Base-by-base conservation (phyloP, 352 stramenopile species). In the Phytophthora capsici region DNA sequence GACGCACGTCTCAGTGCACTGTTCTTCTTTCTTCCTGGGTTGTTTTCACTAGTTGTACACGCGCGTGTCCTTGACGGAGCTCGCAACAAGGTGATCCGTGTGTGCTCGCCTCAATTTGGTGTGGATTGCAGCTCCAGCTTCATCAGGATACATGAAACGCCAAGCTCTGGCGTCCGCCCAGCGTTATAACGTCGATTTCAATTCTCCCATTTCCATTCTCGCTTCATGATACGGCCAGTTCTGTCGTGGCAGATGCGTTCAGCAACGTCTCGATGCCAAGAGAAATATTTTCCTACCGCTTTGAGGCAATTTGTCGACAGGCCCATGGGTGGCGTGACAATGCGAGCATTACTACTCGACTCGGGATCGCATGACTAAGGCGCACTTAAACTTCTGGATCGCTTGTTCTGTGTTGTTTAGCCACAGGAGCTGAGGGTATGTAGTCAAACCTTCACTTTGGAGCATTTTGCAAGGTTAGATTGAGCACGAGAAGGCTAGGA, bases 231-330 rank as follows among this genome's bases (percentile, higher is more conserved):
- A 50, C 43, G 23, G 23, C 43, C 20, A 38, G 23, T 28, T 9
- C 14, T 32, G 3, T 32, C 22, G 22, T 13, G 14, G 14, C 22
- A 34, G 43, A 49, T 34, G 2, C 45, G 45, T 51, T 37, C 45
- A 51, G 45, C 14, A 38, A 25, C 44, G 4, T 37, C 45, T n/a
- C 16, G 25, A 22, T 51, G 6, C 17, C 5, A 51, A 26, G 5
- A 46, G 14, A 65, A 65, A 65, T 58, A 65, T 6, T 65, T 65
- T 58, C 44, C 26, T 20, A 1, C 57, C 23, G 3, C 16, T 57
- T 40, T 36, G 14, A 9, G 14, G 8, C 20, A n/a, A n/a, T 28
- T 44, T 26, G 41, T 4, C 19, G 41, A 47, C 41, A 47, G 41
- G 43, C 44, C n/a, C 19, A 6, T 14, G 8, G 14, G 45, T 26